Evolutionary conservation across 2,329 filamentous ascomycete species (phyloP).

Genomic region (Aspergillus pseudonomiae): DNA sequence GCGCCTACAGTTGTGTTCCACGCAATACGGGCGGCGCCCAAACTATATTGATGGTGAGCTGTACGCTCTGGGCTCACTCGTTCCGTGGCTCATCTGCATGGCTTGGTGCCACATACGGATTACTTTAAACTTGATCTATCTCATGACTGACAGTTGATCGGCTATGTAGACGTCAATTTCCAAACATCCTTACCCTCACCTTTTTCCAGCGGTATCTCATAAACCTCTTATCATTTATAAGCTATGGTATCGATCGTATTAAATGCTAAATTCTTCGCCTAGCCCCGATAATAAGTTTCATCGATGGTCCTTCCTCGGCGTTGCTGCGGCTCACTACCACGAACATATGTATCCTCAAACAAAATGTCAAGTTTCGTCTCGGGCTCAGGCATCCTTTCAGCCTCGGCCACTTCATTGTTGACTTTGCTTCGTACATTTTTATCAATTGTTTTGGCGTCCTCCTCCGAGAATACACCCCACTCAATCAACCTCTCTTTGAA

Average conservation of each 20-base stretch:
- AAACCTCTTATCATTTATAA: neutral
- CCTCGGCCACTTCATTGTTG: conserved; percentile 81
- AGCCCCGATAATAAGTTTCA: conserved; percentile 76
- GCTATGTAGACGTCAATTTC: neutral
- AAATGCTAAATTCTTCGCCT: neutral
- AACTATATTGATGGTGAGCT: neutral
- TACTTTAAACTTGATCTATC: neutral
- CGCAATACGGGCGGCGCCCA: neutral
- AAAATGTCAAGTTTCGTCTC: conserved; percentile 77
- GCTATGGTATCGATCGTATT: neutral
- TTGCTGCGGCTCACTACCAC: conserved; percentile 80
- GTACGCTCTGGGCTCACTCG: neutral
- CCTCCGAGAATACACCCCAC: conserved; percentile 84
- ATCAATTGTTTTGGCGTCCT: conserved; percentile 90
- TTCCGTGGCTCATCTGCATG: neutral
- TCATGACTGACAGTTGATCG: neutral
- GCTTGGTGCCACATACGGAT: neutral
- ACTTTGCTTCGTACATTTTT: conserved; percentile 84
- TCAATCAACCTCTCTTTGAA: conserved; percentile 94
- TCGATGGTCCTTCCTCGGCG: conserved; percentile 82
- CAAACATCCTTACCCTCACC: neutral
- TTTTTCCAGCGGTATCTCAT: neutral
- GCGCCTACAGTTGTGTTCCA: neutral
- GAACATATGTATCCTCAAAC: conserved; percentile 91
- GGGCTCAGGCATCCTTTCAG: conserved; percentile 81